A percentile compares a stretch with the other conserved stretches of the same genome.
Conservation (phyloP, 192 early-diverging fungal species). For the Coemansia sp. region DNA sequence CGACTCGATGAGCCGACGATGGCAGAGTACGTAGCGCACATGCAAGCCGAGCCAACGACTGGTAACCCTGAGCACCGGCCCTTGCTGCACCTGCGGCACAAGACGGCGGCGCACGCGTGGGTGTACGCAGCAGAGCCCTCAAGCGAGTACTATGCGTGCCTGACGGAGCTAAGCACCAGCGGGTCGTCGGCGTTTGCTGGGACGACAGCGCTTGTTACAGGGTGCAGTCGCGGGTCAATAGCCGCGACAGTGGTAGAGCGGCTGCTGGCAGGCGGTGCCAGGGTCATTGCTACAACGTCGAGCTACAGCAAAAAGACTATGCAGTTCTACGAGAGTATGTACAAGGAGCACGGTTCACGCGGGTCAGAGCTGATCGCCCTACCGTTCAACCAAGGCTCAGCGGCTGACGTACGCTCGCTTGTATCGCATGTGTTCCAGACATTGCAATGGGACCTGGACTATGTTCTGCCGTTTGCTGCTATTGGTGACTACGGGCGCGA, state of each 20-base stretch:
- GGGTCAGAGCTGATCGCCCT: constrained; percentile 85
- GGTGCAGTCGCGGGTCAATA: constrained; percentile 88
- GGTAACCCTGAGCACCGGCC: constrained; percentile 51
- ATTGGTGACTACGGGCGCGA: constrained; percentile 82
- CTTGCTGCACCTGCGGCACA: constrained; percentile 41
- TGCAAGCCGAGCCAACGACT: constrained; percentile 64
- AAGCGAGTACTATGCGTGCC: constrained; percentile 47
- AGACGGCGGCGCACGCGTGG: constrained; percentile 20
- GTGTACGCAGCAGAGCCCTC: constrained; percentile 21
- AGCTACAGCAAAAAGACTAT: constrained; percentile 68
- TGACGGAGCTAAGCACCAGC: constrained; percentile 67
- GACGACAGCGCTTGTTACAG: constrained; percentile 82
- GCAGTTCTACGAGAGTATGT: constrained; percentile 83
- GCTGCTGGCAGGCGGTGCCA: constrained; percentile 67
- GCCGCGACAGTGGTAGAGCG: constrained; percentile 81
- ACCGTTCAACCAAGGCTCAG: constrained; percentile 90
- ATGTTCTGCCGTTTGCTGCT: constrained; percentile 92
- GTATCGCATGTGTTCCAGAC: constrained; percentile 81
- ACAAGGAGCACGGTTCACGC: constrained; percentile 80
- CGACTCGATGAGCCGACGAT: constrained; percentile 74
- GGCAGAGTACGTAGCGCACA: constrained; percentile 78
- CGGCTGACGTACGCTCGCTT: constrained; percentile 71
- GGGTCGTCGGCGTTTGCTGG: constrained; percentile 76
- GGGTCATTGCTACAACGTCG: constrained; percentile 82
- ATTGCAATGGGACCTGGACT: constrained; percentile 87